Percentiles rank a stretch among this genome's conserved stretches.
phyloP scores from a whole-genome alignment of 2,329 filamentous ascomycete genomes.

The Trichoderma endophyticum region DNA sequence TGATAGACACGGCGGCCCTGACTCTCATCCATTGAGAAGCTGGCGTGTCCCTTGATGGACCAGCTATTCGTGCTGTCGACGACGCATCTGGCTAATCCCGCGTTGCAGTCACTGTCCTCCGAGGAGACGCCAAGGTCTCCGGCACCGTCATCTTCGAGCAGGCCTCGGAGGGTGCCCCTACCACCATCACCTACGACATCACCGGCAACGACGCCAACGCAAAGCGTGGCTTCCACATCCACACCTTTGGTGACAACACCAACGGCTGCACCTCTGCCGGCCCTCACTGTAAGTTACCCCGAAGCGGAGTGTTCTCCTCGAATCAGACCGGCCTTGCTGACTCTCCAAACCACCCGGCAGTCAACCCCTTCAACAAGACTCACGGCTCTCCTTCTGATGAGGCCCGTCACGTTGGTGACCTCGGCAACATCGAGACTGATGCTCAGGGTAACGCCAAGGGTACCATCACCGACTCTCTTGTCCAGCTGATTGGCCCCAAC shows the following conservation, averaged over 20 bases:
- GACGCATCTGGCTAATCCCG: conserved; percentile 9
- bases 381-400: conserved; percentile 85
- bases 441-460: conserved; percentile 87
- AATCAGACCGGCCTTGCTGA: neutral
- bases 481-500: conserved; percentile 96
- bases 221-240: conserved; percentile 96
- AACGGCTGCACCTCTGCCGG: conserved; percentile 99
- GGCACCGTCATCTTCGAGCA: conserved; percentile 97
- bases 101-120: conserved; percentile 83
- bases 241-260: conserved; percentile 99
- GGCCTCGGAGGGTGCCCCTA: conserved; percentile 73
- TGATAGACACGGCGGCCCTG: conserved; percentile 37
- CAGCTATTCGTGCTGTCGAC: neutral
- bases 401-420: conserved; percentile 90
- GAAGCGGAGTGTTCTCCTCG: neutral
- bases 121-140: conserved; percentile 93
- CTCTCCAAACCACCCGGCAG: conserved; percentile 43
- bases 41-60: conserved; percentile 35
- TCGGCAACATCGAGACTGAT: conserved; percentile 97
- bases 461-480: conserved; percentile 70
- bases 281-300: conserved; percentile 76
- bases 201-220: conserved; percentile 89
- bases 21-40: neutral
- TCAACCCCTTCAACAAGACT: conserved; percentile 92
- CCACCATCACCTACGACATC: conserved; percentile 90